Evolutionary conservation across 2,329 filamentous ascomycete genomes (phyloP).

Genomic region (Paecilomyces niveus): DNA sequence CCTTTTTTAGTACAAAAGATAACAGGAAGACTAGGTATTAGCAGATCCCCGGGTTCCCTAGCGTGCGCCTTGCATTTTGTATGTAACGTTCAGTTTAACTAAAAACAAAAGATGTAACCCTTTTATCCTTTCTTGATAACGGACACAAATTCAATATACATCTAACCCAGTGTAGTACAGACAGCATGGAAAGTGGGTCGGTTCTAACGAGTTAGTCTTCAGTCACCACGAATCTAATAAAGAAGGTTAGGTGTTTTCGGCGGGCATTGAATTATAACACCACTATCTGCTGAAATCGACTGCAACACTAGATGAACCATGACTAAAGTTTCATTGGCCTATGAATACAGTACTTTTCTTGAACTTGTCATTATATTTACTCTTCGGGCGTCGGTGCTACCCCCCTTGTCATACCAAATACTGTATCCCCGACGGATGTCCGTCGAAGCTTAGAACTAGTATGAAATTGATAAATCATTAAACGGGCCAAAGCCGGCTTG

Average conservation of each 20-base stretch:
- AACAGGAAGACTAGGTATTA: not conserved
- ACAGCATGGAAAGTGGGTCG: not conserved
- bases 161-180: too few species aligned
- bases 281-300: not conserved
- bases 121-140: not conserved
- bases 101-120: not conserved
- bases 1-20: not conserved
- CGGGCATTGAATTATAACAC: not conserved
- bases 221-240: not conserved
- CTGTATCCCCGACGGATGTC: not conserved
- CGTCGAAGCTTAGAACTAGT: not conserved
- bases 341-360: not conserved
- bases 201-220: not conserved
- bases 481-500: not conserved
- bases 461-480: not conserved
- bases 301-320: not conserved
- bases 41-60: too few species aligned
- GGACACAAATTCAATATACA: not conserved
- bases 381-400: not conserved
- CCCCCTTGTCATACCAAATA: not conserved
- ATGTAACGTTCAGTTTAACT: not conserved
- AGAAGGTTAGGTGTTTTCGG: not conserved
- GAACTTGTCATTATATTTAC: not conserved
- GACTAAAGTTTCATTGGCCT: not conserved
- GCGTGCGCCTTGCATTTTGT: not conserved